phyloP scores from a whole-genome alignment of 768 basidiomycete species.

The Obba rivulosa region DNA sequence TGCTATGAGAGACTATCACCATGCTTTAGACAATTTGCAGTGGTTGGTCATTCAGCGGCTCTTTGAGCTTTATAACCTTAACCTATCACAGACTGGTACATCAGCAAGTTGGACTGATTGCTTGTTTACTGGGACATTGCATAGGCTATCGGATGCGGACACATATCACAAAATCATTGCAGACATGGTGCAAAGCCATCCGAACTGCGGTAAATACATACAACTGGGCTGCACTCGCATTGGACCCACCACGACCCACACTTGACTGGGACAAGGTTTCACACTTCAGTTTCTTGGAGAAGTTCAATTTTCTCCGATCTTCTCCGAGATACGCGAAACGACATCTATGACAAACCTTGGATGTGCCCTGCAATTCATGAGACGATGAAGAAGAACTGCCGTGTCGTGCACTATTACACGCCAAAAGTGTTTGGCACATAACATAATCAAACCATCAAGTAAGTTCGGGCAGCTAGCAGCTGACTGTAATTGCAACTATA shows the following conservation, averaged over 20 bases:
- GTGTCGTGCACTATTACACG: slow-evolving; percentile 12
- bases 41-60: slow-evolving; percentile 28
- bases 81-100: slow-evolving; percentile 30
- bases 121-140: too few relatives aligned
- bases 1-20: slow-evolving; percentile 18
- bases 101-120: not conserved
- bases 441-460: too few relatives aligned
- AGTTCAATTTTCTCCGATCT: slow-evolving; percentile 27
- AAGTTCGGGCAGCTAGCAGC: too few relatives aligned
- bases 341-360: slow-evolving; percentile 24
- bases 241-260: slow-evolving; percentile 18
- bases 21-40: slow-evolving; percentile 28
- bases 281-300: slow-evolving; percentile 24
- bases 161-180: slow-evolving; percentile 27
- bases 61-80: slow-evolving; percentile 35
- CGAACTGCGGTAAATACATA: slow-evolving; percentile 23
- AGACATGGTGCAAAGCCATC: slow-evolving; percentile 20
- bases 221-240: slow-evolving; percentile 22
- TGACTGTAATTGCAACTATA: too few relatives aligned
- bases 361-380: slow-evolving; percentile 16
- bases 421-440: too few relatives aligned
- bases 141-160: slow-evolving; percentile 27
- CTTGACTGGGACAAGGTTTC: slow-evolving; percentile 22
- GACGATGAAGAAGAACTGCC: slow-evolving; percentile 16
- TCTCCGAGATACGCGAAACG: slow-evolving; percentile 20